A percentile compares a stretch with the other conserved stretches of the same genome.
These are phyloP conservation scores for Talinum fruticosum DNA, from an alignment of 148 eudicot genomes.

Conservation along the genomic window DNA sequence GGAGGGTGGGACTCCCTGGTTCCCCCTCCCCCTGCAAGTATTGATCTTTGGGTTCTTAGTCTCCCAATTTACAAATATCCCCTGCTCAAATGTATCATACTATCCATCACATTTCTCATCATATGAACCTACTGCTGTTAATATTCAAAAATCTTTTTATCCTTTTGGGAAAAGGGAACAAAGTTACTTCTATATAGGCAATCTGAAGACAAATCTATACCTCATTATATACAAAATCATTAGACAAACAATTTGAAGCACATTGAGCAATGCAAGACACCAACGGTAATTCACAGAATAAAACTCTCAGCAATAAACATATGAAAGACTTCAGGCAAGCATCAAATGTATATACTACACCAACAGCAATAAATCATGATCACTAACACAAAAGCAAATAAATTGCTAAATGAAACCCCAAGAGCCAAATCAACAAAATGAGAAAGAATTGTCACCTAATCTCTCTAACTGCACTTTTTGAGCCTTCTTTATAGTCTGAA, in stretches of 20 bases:
- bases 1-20: too few species aligned
- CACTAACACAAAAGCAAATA: background rate
- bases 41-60: too few species aligned
- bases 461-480: constrained; percentile 54
- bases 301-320: background rate
- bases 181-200: background rate
- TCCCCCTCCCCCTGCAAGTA: too few species aligned
- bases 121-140: background rate
- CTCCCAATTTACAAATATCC: too few species aligned
- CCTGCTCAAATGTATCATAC: too few species aligned
- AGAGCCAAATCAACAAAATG: background rate
- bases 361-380: too few species aligned
- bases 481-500: constrained; percentile 56
- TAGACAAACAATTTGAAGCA: background rate
- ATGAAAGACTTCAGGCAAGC: background rate
- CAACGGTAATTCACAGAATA: too few species aligned
- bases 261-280: background rate
- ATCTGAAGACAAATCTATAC: background rate
- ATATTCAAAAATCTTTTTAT: too few species aligned
- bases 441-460: constrained; percentile 39
- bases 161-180: too few species aligned
- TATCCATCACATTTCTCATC: too few species aligned
- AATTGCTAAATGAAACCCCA: constrained; percentile 16
- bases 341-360: background rate
- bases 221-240: constrained; percentile 1